Evolutionary conservation across 768 basidiomycete genomes (phyloP), one percentile per base, ranked within the genome.

Genomic region (Lactarius trivialis): DNA sequence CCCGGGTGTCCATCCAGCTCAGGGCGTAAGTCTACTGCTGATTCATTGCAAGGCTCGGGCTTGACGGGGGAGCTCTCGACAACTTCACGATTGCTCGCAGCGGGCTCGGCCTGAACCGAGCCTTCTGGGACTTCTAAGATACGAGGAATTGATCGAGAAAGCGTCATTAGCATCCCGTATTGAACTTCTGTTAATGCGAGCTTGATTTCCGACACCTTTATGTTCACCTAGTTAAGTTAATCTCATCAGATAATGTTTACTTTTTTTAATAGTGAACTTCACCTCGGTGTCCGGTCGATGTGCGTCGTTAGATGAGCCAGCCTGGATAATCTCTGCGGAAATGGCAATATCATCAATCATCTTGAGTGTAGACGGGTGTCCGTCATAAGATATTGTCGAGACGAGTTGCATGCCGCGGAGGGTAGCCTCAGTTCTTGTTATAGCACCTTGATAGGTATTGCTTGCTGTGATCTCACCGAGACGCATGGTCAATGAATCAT

Each of bases 341-440:
- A 98, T 79, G 61, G 88, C 79, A 52, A 97, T 93, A 69, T 96
- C 90, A 67, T 97, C 92, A 36, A 99, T 88, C 68, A 99, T 92
- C 73, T 91, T 93, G 60, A 98, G 78, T 1, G 73, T 76, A 19
- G 82, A 79, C 14, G 76, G 64, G 63, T 79, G 80, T 15, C 79
- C 77, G 43, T 79, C 74, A 65, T 81, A 75, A 45, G 89, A 74
- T 34, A 72, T 52, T 43, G 79, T 82, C 21, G 94, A 95, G 15
- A 87, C 79, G 32, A 98, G 80, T 68, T 90, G 89, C 34, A 98
- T 86, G 17, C 94, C 93, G 43, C 77, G 80, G 41, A 99, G 79
- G 65, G 86, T 86, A 19, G 95, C 95, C 4, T 77, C 76, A 53
- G 85, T 88, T 57, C 78, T 86, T 68, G 82, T 86, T 41, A 76